phyloP scores from a whole-genome alignment of 2,329 filamentous ascomycete genomes.

The Penicillium vulpinum region DNA sequence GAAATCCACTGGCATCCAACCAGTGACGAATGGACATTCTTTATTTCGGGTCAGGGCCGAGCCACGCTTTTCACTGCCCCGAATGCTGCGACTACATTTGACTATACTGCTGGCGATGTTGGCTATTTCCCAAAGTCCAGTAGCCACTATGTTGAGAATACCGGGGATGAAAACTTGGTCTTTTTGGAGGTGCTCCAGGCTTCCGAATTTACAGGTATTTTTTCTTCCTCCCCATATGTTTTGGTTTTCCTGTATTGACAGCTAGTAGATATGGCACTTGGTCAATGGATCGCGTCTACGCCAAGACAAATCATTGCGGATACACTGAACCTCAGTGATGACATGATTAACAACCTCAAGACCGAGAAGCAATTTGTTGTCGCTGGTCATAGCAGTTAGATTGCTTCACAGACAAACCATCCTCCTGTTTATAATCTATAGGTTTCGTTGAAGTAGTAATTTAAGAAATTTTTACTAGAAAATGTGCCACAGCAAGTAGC shows the following conservation, averaged over 20 bases:
- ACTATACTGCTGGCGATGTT: constrained; percentile 73
- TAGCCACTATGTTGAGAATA: constrained; percentile 80
- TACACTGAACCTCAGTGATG: constrained; percentile 50
- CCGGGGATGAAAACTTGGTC: constrained; percentile 69
- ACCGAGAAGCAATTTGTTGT: constrained; percentile 51
- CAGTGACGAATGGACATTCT: constrained; percentile 79
- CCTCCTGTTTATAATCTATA: neutral
- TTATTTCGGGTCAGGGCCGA: constrained; percentile 69
- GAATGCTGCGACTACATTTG: constrained; percentile 70
- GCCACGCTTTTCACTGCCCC: constrained; percentile 73
- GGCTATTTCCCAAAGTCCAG: constrained; percentile 75
- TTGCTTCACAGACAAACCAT: neutral
- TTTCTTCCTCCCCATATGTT: neutral
- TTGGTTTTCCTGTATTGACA: neutral
- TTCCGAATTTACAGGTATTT: constrained; percentile 58
- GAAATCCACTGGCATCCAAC: constrained; percentile 84
- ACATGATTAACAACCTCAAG: constrained; percentile 42
- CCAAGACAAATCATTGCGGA: constrained; percentile 61
- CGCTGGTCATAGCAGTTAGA: constrained; percentile 22
- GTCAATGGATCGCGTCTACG: constrained; percentile 53
- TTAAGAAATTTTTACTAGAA: neutral
- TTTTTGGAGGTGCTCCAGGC: constrained; percentile 75
- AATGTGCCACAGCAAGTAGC: neutral
- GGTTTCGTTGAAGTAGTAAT: neutral
- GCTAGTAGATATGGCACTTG: constrained; percentile 48